Evolutionary conservation across 345 rosid genomes (phyloP), one percentile per base, ranked within the genome.

Genomic region (Alliaria petiolata): DNA sequence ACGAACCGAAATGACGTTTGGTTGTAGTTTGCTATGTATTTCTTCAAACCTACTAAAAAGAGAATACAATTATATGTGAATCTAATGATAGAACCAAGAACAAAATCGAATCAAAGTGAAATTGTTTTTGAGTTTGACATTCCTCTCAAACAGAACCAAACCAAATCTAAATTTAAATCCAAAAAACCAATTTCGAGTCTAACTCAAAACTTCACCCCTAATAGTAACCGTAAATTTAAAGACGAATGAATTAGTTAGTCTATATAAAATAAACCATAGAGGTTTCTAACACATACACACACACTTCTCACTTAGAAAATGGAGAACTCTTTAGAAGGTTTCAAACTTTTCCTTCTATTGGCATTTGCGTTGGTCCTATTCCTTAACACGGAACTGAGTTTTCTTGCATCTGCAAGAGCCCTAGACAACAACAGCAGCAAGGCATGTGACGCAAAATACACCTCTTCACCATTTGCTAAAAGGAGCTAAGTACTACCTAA

Each of bases 401-500:
- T 36, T 47, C 39, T 30, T 70, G 36, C 51, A 49, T 38, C 50
- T 70, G 59, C 39, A 50, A 52, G 51, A 47, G 54, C 60, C 42
- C 9, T 28, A 26, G 60, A 60, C 60, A 38, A 22, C 3, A 22
- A 57, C n/a, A n/a, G n/a, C 6, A 57, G 46, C 17, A 69, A 69
- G 12, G 74, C 54, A 46, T 45, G 47, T 11, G 35, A 45, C 56
- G 14, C 59, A n/a, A 12, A 39, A 67, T 12, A 8, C 7, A 10
- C 17, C 3, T 36, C 34, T 65, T 6, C 31, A 7, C 31, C n/a
- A 10, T 34, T 33, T 36, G 2, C 3, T 20, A 16, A 20, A 49
- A 4, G 86, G 90, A 62, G 88, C 90, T n/a, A 77, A 69, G 62
- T 86, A 61, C 66, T 82, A 81, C 66, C 52, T 76, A 13, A 57